Evolutionary conservation across 495 filamentous ascomycete species (phyloP), one percentile per base, ranked within the genome.

Genomic region (Penicillium tannophilum): DNA sequence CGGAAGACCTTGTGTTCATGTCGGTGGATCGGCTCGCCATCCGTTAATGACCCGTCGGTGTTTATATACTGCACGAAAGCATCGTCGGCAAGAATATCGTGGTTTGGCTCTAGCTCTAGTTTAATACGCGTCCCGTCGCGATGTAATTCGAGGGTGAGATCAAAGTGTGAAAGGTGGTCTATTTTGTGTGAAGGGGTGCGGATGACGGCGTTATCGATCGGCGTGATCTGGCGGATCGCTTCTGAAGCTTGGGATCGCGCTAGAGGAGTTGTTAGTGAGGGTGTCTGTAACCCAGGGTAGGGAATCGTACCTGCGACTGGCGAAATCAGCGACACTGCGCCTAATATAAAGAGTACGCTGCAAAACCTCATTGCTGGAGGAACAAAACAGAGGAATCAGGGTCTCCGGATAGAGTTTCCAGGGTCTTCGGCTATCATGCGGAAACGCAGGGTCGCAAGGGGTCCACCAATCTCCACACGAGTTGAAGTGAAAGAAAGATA

Each of bases 51-150:
- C 30, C 94, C 94, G 68, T 95, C 84, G 17, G 79, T 69, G 55
- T 79, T 84, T 17, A 97, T 69, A 67, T 92, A 89, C 47, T 85
- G 79, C 5, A 98, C 74, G 46, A 76, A 84, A 2, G 92, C 90
- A 66, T 90, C 88, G 2, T 89, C 85, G 24, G 86, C 80, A 24
- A 97, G 78, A 53, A 98, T 89, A 73, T 97, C 91, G 73, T 96
- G 86, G 66, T 97, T 98, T 26, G 94, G 94, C 70, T 96, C 88
- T 36, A 98, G 83, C 49, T 83, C 80, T 45, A 98, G 83, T 62
- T 90, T 91, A 59, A 98, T 77, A 47, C 83, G 83, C 63, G 92
- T 86, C 56, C 79, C 72, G 43, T 82, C 79, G 60, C 83, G 77
- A 63, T 90, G 87, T 43, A 96, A 73, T 44, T 81, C 76, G 72